Evolutionary conservation across 352 stramenopile species (phyloP), one percentile per base, ranked within the genome.

Genomic region (Globisporangium megalacanthum): DNA sequence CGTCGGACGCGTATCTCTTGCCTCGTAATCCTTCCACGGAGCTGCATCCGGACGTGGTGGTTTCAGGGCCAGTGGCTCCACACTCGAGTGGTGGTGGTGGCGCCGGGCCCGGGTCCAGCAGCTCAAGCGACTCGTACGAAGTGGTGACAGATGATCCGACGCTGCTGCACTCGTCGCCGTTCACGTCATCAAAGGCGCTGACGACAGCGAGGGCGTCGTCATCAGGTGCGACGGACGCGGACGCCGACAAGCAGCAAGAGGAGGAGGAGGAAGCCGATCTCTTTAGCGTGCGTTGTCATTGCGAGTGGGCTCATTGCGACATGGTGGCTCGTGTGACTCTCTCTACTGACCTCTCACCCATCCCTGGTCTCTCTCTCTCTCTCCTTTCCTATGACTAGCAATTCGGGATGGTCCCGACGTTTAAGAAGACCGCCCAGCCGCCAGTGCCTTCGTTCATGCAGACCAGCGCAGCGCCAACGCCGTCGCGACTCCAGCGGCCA

Each of bases 351-450:
- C n/a, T n/a, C n/a, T n/a, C n/a, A n/a, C n/a, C n/a, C n/a, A n/a
- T n/a, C n/a, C n/a, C n/a, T n/a, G n/a, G n/a, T n/a, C n/a, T n/a
- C n/a, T n/a, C n/a, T n/a, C n/a, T n/a, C n/a, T n/a, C 25, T 35
- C 31, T 19, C 31, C 9, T 46, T 3, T 55, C 9, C 3, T 10
- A 8, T n/a, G 39, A 2, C 44, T 58, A 93, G 83, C 79, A 93
- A 88, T 93, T 93, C 57, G 80, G 79, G 6, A 89, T 93, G 78
- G 80, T 91, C 25, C 78, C 80, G 22, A 87, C 68, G 42, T 88
- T 93, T 62, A 86, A 87, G 56, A 85, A 87, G 48, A 77, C 69
- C 56, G 68, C 72, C 41, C 70, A 75, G 64, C 65, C 61, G 36
- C 56, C 67, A n/a, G 51, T 64, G 44, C 50, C 65, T 44, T 51